Evolutionary conservation across 306 rosid genomes (phyloP).

Genomic region (Prinsepia uniflora): DNA sequence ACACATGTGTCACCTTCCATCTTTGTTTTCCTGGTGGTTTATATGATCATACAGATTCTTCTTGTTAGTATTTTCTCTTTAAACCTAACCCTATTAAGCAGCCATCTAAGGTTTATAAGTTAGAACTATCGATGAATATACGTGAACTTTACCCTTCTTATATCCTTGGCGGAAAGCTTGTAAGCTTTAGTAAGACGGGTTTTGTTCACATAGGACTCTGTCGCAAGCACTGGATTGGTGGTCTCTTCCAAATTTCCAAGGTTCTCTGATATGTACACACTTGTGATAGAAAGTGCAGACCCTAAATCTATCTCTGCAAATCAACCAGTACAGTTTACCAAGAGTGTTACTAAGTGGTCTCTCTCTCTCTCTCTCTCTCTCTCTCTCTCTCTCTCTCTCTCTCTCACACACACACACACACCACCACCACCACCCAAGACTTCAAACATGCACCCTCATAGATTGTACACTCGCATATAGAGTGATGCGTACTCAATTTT

Average conservation of each 20-base stretch:
- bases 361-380: slow-evolving; percentile 17
- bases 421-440: slow-evolving; percentile 1
- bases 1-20: not conserved
- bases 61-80: not conserved
- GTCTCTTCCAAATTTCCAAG: slow-evolving; percentile 56
- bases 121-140: not conserved
- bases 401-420: not conserved
- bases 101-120: not conserved
- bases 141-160: not conserved
- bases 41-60: not conserved
- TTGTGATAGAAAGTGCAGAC: slow-evolving; percentile 47
- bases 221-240: slow-evolving; percentile 52
- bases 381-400: slow-evolving; percentile 28
- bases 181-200: not conserved
- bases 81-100: not conserved
- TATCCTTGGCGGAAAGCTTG: not conserved
- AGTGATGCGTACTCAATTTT: not conserved
- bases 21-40: not conserved
- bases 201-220: slow-evolving; percentile 38
- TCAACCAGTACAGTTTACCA: slow-evolving; percentile 37
- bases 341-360: slow-evolving; percentile 56
- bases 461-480: not conserved
- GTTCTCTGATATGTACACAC: slow-evolving; percentile 55
- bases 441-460: not conserved
- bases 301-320: slow-evolving; percentile 58